Base-by-base conservation (phyloP, 108 stramenopile genomes). In the Pseudonitzschia delicatissima region DNA sequence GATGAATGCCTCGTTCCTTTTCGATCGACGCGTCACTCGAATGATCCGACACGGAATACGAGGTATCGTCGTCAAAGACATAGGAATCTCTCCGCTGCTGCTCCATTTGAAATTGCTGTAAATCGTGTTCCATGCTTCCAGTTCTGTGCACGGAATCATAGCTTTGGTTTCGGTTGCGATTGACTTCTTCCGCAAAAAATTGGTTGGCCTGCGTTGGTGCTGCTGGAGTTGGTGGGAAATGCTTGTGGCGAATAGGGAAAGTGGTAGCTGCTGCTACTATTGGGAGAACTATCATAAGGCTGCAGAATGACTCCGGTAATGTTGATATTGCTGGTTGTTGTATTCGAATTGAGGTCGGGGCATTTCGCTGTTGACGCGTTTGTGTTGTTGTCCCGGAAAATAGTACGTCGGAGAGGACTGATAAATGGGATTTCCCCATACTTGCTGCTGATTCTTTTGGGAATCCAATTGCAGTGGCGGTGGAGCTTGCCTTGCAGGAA, bases 1-100 rank as follows among this genome's bases (percentile, higher is more conserved):
- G 37, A 35, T 61, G 60, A 36, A 61, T 61, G 32, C 40, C 40
- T 40, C 60, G 36, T 40, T 61, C 60, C 20, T 40, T 2, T 61
- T 61, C 60, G 11, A 61, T 37, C 5, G 60, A 61, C 5, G 37
- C 60, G 34, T 61, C 60, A 35, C 60, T 42, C 17, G 60, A 21
- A 27, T 61, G 60, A 5, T 42, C 21, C 60, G 60, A 61, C 20
- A 40, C 39, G 11, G 60, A 61, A 27, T n/a, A 40, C 11, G 60
- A 61, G 7, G 33, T 29, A 26, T 32, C 27, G 60, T 61, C 60
- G 5, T 17, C 53, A 3, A 17, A 15, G 3, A 42, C 39, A 21
- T 28, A 40, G 20, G 60, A 61, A 42, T 61, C 21, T 44, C 26
- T 61, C 8, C 60, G 63, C n/a, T 64, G 27, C 25, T 49, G 47